Conservation (phyloP, 345 rosid species). For the Brassica incana region DNA sequence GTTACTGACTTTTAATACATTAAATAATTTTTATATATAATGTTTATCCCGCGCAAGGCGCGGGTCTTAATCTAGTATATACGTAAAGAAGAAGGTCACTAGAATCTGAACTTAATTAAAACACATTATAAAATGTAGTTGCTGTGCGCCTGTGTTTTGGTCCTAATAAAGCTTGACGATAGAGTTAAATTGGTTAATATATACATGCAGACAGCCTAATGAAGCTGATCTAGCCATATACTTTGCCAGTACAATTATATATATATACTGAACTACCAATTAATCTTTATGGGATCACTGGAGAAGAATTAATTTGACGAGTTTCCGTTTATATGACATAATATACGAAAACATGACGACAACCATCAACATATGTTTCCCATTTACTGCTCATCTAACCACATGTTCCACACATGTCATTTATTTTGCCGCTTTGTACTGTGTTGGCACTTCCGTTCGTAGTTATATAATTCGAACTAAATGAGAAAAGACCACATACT, state of each 20-base stretch:
- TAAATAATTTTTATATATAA: no score
- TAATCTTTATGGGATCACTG: conserved; percentile 17
- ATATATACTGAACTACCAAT: neutral
- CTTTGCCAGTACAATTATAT: neutral
- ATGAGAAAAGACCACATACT: neutral
- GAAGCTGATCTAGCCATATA: neutral
- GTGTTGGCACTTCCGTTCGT: neutral
- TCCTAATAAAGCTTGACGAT: neutral
- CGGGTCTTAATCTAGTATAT: no score
- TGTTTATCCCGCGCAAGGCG: no score
- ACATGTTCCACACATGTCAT: conserved; percentile 34
- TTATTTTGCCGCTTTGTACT: conserved; percentile 7
- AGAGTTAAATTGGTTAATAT: neutral
- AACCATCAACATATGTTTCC: conserved; percentile 23
- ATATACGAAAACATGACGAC: conserved; percentile 10
- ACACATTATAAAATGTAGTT: neutral
- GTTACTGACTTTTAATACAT: no score
- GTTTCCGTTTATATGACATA: neutral
- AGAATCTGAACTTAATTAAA: neutral
- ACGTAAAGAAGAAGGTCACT: neutral
- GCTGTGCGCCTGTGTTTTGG: neutral
- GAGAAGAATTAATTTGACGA: conserved; percentile 11
- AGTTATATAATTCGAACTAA: neutral
- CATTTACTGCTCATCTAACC: conserved; percentile 33
- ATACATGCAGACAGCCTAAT: neutral